These are phyloP conservation scores for Insectozyma bohioensis DNA, from an alignment of 1,139 yeast genomes.

Conservation along the genomic window DNA sequence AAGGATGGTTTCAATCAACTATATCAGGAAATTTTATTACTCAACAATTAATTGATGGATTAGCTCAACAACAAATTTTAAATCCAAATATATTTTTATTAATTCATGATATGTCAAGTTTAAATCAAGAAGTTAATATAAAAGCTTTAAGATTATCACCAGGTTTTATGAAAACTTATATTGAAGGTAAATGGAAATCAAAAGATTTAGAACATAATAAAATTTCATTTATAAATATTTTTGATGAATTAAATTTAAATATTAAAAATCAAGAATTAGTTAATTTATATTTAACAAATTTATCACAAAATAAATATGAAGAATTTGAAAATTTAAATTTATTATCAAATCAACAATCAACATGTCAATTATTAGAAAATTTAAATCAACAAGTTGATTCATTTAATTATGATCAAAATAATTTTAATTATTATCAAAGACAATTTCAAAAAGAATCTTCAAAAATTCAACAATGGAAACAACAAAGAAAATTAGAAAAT, in stretches of 20 bases:
- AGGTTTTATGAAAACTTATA: conserved; percentile 57
- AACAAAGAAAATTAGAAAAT: conserved; percentile 68
- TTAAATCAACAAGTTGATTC: conserved; percentile 76
- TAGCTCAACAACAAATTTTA: conserved; percentile 63
- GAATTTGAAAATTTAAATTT: conserved; percentile 41
- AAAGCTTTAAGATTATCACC: conserved; percentile 71
- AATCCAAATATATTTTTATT: conserved; percentile 68
- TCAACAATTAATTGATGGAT: conserved; percentile 62
- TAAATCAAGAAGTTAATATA: conserved; percentile 62
- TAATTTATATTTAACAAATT: conserved; percentile 33
- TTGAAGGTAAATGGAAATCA: conserved; percentile 63
- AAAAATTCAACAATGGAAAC: conserved; percentile 75
- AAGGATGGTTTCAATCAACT: conserved; percentile 83
- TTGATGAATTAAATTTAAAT: conserved; percentile 69
- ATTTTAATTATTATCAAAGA: conserved; percentile 82
- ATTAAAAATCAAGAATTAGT: conserved; percentile 56
- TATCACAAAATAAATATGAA: conserved; percentile 8
- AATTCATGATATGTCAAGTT: conserved; percentile 72
- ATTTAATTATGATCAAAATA: conserved; percentile 77
- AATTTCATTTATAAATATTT: conserved; percentile 65
- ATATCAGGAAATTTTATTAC: conserved; percentile 69
- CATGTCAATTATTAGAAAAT: conserved; percentile 59
- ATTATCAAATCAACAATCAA: conserved; percentile 45
- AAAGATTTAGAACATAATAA: conserved; percentile 61
- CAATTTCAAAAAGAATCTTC: conserved; percentile 68